phyloP scores from a whole-genome alignment of 441 rosid species.

The Gossypium gossypioides region DNA sequence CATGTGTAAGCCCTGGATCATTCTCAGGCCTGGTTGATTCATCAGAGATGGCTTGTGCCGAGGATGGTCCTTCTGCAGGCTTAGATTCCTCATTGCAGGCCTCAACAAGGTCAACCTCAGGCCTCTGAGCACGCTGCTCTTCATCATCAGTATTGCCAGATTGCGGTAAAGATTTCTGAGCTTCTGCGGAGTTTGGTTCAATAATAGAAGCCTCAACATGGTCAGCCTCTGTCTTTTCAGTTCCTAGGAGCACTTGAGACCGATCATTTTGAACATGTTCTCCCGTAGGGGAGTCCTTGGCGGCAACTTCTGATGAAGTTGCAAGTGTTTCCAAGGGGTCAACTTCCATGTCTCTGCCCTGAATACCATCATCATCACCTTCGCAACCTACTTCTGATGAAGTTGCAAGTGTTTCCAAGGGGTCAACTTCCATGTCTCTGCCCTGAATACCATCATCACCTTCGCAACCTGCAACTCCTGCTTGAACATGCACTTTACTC shows the following conservation, averaged over 20 bases:
- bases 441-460: constrained; percentile 9
- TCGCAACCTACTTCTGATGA: constrained; percentile 10
- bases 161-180: constrained; percentile 13
- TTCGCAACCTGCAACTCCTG: constrained; percentile 12
- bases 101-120: neutral
- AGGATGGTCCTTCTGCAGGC: neutral
- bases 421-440: neutral
- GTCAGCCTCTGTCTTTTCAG: constrained; percentile 9
- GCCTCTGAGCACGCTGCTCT: constrained; percentile 12
- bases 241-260: constrained; percentile 12
- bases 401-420: constrained; percentile 19
- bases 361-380: constrained; percentile 7
- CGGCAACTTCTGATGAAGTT: constrained; percentile 17
- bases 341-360: constrained; percentile 2
- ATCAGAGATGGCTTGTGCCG: neutral
- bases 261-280: constrained; percentile 16
- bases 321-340: constrained; percentile 10
- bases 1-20: constrained; percentile 6
- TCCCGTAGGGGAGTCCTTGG: constrained; percentile 16
- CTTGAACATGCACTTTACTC: neutral
- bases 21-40: constrained; percentile 5
- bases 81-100: constrained; percentile 4
- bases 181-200: constrained; percentile 16
- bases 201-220: neutral
- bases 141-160: constrained; percentile 9